phyloP scores from a whole-genome alignment of 768 basidiomycete genomes.

The Mycena olivaceomarginata region DNA sequence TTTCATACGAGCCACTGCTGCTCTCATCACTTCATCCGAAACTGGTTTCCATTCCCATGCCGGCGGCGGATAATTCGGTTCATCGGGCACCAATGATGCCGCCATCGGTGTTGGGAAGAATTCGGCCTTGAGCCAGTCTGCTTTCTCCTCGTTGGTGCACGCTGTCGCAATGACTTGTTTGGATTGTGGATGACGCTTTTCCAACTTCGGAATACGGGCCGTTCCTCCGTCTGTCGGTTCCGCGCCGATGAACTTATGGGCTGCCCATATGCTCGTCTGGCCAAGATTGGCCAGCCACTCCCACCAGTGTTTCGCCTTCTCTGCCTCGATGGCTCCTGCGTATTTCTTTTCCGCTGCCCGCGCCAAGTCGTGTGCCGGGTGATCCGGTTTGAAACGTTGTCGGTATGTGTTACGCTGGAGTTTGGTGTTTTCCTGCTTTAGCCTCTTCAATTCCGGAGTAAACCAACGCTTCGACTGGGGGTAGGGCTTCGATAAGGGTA shows the following conservation, averaged over 20 bases:
- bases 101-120: conserved; percentile 39
- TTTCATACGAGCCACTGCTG: conserved; percentile 50
- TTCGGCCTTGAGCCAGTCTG: no score
- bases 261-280: not conserved
- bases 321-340: conserved; percentile 25
- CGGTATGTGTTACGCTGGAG: conserved; percentile 35
- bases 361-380: conserved; percentile 50
- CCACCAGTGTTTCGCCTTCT: conserved; percentile 54
- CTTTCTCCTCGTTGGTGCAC: conserved; percentile 49
- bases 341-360: no score
- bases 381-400: conserved; percentile 30
- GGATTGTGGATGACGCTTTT: conserved; percentile 1
- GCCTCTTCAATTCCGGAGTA: conserved; percentile 50
- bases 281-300: no score
- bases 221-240: conserved; percentile 50
- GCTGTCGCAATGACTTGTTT: conserved; percentile 41
- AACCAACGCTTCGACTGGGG: conserved; percentile 58
- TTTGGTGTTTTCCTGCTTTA: conserved; percentile 41
- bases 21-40: conserved; percentile 50
- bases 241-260: conserved; percentile 44
- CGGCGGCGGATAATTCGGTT: conserved; percentile 53
- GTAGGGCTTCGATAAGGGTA: conserved; percentile 41
- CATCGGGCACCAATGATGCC: not conserved
- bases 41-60: no score
- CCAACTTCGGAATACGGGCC: conserved; percentile 51